Base-by-base conservation (phyloP, 208 protist species). In the Leptomonas seymouri region DNA sequence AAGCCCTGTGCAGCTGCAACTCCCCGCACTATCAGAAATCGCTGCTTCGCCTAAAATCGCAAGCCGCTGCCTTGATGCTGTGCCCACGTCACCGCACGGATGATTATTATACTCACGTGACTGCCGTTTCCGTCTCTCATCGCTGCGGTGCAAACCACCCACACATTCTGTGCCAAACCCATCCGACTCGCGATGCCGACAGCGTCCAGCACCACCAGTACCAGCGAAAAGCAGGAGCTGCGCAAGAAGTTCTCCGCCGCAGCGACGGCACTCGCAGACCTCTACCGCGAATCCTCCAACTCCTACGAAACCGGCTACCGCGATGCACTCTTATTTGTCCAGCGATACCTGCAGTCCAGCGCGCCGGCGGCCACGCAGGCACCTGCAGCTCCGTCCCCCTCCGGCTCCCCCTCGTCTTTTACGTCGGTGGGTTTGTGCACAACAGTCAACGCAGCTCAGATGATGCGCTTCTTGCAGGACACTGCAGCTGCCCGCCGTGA, bases 241-340 rank as follows among this genome's bases (percentile, higher is more conserved):
- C 76, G 79, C 42, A 20, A 46, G 34, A 74, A 76, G 48, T 90
- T 88, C 51, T 62, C 80, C 20, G 51, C 71, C 7, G 86, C 86
- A 5, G 78, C 86, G 8, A 82, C 68, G 20, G 66, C 71, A 18
- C 55, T 91, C 9, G 78, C 82, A 3, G 78, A 86, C 23, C 71
- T 91, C 28, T 91, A 88, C 56, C 72, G 75, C 9, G 80, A 86
- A 39, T 81, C 82, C 30, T 81, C 61, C 44, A 57, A 79, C 54
- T 51, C 82, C 41, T 91, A 91, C 68, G 76, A 84, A 44, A 66
- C 67, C 15, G 82, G 86, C 31, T 87, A 86, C 65, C 74, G 73
- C 44, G 86, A 92, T 50, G 82, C 82, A 0, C 67, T 89, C 1
- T 57, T 86, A 25, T 75, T 80, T 28, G 71, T 89, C 8, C 76